These are phyloP conservation scores for Dimargaris cristalligena DNA, from an alignment of 192 early-diverging fungal species.

Conservation along the genomic window DNA sequence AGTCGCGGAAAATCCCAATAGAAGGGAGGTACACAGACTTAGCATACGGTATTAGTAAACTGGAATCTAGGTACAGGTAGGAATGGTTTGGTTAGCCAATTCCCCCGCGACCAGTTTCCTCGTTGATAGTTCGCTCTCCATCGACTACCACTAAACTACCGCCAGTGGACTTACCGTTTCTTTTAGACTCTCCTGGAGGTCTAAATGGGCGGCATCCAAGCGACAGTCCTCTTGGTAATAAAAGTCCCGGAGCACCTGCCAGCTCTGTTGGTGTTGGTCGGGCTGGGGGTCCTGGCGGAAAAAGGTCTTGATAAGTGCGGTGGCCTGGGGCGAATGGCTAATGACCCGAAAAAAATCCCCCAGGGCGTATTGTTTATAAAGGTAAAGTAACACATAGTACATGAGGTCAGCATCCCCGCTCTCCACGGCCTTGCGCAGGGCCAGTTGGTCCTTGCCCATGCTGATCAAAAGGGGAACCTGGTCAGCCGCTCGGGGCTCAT, in stretches of 20 bases:
- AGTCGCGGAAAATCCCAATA: too few relatives aligned
- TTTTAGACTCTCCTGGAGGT: constrained; percentile 17
- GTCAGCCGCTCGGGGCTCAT: constrained; percentile 83
- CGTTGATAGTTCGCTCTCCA: too few relatives aligned
- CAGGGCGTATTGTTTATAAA: constrained; percentile 63
- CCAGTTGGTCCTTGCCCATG: constrained; percentile 80
- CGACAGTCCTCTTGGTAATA: constrained; percentile 91
- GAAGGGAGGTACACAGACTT: too few relatives aligned
- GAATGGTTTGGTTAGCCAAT: too few relatives aligned
- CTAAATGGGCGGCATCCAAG: constrained; percentile 39
- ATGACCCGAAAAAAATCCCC: constrained; percentile 86
- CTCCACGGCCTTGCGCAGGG: constrained; percentile 77
- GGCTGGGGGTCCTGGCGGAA: constrained; percentile 11
- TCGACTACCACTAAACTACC: too few relatives aligned
- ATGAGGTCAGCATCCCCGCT: constrained; percentile 95
- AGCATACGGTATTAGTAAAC: too few relatives aligned
- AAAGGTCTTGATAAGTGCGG: constrained; percentile 64
- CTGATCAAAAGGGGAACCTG: constrained; percentile 88
- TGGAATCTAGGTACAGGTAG: too few relatives aligned
- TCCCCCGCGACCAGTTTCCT: too few relatives aligned
- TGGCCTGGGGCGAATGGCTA: constrained; percentile 62
- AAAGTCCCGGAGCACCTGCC: constrained; percentile 72
- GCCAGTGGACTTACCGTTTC: neutral
- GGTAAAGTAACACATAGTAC: constrained; percentile 77
- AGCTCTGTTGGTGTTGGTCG: constrained; percentile 53